Evolutionary conservation across 1,284 basidiomycete genomes (phyloP), one percentile per base, ranked within the genome.

Genomic region (Fomitopsis palustris): DNA sequence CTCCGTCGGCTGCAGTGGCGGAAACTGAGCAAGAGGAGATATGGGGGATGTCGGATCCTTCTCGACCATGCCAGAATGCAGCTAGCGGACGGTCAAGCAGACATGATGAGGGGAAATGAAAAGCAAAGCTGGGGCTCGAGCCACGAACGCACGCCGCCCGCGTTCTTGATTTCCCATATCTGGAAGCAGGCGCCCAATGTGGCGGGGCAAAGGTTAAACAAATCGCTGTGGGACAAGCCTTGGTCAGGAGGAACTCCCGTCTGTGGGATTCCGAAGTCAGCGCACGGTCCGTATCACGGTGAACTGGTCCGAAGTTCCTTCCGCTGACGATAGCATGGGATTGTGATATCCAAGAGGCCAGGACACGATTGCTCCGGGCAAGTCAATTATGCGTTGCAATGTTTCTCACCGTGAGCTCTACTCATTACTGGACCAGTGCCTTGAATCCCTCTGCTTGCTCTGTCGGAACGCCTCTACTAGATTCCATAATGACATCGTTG

Each of bases 11-110:
- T 70, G 72, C 38, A 74, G 68, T 12, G 80, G 77, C 47, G 83
- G 81, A 66, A 75, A 82, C 3, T 76, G 76, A 19, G 83, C 83
- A 42, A 86, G 72, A 8, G 84, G 83, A n/a, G 79, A 74, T 3
- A 77, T 67, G 2, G 84, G 81, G 16, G 83, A 82, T 8, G 80
- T 82, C 33, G 80, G 79, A 56, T 61, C 64, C 56, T 62, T 61
- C 64, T 64, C 63, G 56, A 55, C 35, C 51, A 57, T 57, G 52
- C 39, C 41, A 21, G 55, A 49, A 51, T 4, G 19, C 42, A 19
- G 41, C 42, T 43, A 43, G 51, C 39, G 38, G 27, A 17, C 39
- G 31, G 35, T 47, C 57, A 53, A 39, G 47, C 56, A 56, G 33
- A 35, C 52, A 38, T 59, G 57, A 31, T 49, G 53, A 55, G 21